phyloP scores from a whole-genome alignment of 805 yeast species.

The Metschnikowia cerradonensis region DNA sequence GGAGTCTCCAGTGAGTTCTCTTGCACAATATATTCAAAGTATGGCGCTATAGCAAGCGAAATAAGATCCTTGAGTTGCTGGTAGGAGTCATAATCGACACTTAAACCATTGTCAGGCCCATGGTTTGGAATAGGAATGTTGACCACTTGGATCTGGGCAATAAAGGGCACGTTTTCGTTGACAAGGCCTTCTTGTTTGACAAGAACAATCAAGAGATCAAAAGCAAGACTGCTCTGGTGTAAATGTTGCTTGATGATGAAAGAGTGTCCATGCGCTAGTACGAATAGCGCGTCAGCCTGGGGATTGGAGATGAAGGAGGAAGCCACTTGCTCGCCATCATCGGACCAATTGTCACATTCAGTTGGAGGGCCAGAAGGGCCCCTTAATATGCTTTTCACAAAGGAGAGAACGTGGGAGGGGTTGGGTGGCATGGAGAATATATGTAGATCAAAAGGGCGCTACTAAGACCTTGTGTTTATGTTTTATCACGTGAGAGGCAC shows the following conservation, averaged over 20 bases:
- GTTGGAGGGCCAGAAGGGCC: not conserved
- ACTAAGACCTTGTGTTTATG: not conserved
- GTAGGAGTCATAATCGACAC: conserved; percentile 25
- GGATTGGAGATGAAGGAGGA: conserved; percentile 8
- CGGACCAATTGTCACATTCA: conserved; percentile 3
- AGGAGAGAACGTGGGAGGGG: conserved; percentile 1
- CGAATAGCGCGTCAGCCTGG: conserved; percentile 14
- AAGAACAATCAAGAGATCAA: conserved; percentile 9
- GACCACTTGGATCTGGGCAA: conserved; percentile 15
- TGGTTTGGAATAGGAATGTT: conserved; percentile 11
- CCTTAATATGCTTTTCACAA: not conserved
- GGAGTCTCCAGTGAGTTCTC: conserved; percentile 7
- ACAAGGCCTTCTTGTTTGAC: conserved; percentile 12
- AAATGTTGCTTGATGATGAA: conserved; percentile 8
- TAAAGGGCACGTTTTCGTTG: conserved; percentile 4
- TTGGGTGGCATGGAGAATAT: not conserved
- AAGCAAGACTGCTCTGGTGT: not conserved
- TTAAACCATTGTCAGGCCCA: not conserved
- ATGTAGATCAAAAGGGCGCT: not conserved
- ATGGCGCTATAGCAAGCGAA: conserved; percentile 62
- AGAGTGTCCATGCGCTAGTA: conserved; percentile 2
- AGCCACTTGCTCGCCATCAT: conserved; percentile 1
- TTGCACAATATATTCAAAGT: conserved; percentile 50
- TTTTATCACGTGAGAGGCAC: not conserved
- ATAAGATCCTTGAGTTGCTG: conserved; percentile 58